These are phyloP conservation scores for Eucalyptus cloeziana DNA, from an alignment of 345 rosid genomes.

Conservation along the genomic window DNA sequence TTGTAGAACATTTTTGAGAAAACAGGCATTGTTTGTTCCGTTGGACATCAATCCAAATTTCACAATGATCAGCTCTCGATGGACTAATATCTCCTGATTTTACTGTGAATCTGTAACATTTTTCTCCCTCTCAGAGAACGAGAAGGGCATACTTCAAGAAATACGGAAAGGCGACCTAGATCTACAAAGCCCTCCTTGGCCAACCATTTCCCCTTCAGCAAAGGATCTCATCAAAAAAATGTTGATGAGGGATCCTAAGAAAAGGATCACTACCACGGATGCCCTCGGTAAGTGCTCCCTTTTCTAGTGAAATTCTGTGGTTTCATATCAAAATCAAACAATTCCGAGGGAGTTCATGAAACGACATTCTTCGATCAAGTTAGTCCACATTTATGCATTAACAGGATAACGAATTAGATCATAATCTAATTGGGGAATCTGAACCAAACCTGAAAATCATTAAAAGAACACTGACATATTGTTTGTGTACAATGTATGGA, in stretches of 20 bases:
- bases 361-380: background rate
- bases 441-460: background rate
- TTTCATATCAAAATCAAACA: background rate
- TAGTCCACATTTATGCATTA: background rate
- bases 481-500: background rate
- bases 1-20: background rate
- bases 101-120: background rate
- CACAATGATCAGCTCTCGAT: background rate
- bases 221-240: conserved; percentile 69
- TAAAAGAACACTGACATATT: background rate
- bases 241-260: conserved; percentile 60
- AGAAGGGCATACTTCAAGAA: conserved; percentile 48
- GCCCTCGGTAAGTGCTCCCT: conserved; percentile 51
- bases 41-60: background rate
- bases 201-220: conserved; percentile 53
- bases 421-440: background rate
- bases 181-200: conserved; percentile 67
- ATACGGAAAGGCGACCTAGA: conserved; percentile 47
- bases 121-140: conserved; percentile 35
- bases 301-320: background rate
- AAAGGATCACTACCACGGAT: conserved; percentile 56
- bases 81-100: background rate
- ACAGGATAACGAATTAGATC: background rate
- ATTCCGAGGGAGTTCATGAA: background rate
- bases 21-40: background rate